phyloP scores from a whole-genome alignment of 805 yeast species.

The Candida taoyuanica region DNA sequence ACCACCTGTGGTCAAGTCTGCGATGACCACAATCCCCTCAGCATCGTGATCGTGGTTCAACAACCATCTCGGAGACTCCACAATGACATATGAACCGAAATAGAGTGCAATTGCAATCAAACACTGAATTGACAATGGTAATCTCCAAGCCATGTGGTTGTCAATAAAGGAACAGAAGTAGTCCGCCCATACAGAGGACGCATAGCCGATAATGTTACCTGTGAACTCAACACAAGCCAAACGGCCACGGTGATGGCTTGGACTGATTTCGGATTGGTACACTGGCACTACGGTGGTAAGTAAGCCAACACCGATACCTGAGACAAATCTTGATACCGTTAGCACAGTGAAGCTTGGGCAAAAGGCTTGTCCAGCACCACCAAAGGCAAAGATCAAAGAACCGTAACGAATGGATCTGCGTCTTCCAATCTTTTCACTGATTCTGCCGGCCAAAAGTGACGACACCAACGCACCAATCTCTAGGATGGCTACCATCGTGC shows the following conservation, averaged over 20 bases:
- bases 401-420: slow-evolving; percentile 77
- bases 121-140: slow-evolving; percentile 74
- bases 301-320: slow-evolving; percentile 86
- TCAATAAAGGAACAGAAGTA: slow-evolving; percentile 65
- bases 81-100: slow-evolving; percentile 71
- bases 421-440: slow-evolving; percentile 78
- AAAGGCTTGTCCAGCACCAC: slow-evolving; percentile 70
- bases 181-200: slow-evolving; percentile 84
- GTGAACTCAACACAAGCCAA: slow-evolving; percentile 86
- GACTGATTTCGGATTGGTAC: slow-evolving; percentile 85
- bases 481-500: slow-evolving; percentile 82
- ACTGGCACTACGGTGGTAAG: slow-evolving; percentile 81
- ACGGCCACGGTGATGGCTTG: slow-evolving; percentile 80
- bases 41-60: slow-evolving; percentile 72
- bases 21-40: slow-evolving; percentile 82
- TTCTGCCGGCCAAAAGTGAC: slow-evolving; percentile 69
- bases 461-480: slow-evolving; percentile 85
- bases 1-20: slow-evolving; percentile 77
- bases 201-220: slow-evolving; percentile 79
- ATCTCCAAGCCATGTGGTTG: slow-evolving; percentile 65
- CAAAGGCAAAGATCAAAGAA: slow-evolving; percentile 69
- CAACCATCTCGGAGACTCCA: slow-evolving; percentile 90
- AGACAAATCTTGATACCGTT: slow-evolving; percentile 69
- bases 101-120: slow-evolving; percentile 64
- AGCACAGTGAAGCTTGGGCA: slow-evolving; percentile 50